Evolutionary conservation across 345 rosid species (phyloP), one percentile per base, ranked within the genome.

Genomic region (Eucalyptus polybractea): DNA sequence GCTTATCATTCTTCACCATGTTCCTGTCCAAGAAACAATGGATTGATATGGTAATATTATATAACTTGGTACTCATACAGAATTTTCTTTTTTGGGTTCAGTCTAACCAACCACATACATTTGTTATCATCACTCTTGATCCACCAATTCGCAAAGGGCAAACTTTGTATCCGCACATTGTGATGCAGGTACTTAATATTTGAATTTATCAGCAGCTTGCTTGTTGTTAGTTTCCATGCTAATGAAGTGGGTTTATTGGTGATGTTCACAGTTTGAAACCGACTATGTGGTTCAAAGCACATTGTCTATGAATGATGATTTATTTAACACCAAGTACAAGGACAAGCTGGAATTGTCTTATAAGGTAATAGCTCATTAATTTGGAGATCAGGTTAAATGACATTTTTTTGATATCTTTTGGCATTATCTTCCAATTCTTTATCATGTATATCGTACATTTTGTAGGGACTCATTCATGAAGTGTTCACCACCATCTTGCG

Each of bases 111-210:
- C 98, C 99, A 25, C 99, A 96, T 90, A 97, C 99, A 7, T 95
- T 96, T 94, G 99, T 98, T 88, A 92, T 98, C 80, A 94, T 98
- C 88, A 95, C 99, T 90, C 97, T 98, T 87, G 99, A 98, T 93
- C 99, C 99, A 44, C 99, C 99, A 40, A 98, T 98, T 89, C 97
- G 99, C 49, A 98, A 98, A 93, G 99, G 99, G 88, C 99, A 97
- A 93, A 98, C 99, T 33, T 83, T 98, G 93, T 98, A 97, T 86
- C 99, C 99, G 4, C 99, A 97, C 90, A 95, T 97, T 80, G 99
- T 98, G 89, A 91, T 96, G 95, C 99, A 96, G 99, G 99, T 98
- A 94, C 90, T 54, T 76, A 21, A 76, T 40, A 14, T 51, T 80
- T 42, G 29, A 88, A 60, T 54, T 60, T 37, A 76, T 21, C 83